Base-by-base conservation (phyloP, 257 asterid genomes). In the Penstemon davidsonii region DNA sequence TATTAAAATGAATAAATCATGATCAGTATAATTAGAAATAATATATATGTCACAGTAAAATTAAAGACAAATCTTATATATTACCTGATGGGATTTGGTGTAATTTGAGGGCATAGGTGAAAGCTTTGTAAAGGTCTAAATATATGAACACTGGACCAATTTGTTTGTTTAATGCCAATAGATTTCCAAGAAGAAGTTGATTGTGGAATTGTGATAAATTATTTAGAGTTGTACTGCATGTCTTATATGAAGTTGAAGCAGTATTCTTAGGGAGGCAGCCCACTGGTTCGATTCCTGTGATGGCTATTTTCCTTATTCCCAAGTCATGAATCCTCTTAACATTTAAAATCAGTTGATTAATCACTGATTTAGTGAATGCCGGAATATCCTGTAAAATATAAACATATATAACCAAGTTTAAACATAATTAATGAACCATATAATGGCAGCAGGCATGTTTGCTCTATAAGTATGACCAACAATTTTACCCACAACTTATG, bases 201-300 rank as follows among this genome's bases (percentile, higher is more conserved):
- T 86, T 89, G 77, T 86, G 95, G 33, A 75, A 68, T 54, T 6
- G 39, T 67, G 94, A 69, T 3, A 87, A 51, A 4, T 67, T 65
- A 77, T 85, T 89, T 40, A 55, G 73, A 8, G 12, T 8, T 50
- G 70, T 70, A 36, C 72, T 77, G 84, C 96, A 89, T 15, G 66
- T 74, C 58, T 59, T 11, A 55, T 67, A 54, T 4, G 82, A 70
- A 63, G 9, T 33, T 44, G 75, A 37, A 13, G 70, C 59, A 0
- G 87, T 77, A 7, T 59, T 68, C 44, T 45, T 54, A 7, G 95
- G 95, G 66, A 85, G 69, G 60, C 95, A 89, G 0, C 96, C 96
- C 0, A 86, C 4, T 1, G 96, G 91, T 49, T 59, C 75, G 63
- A 89, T 41, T 11, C 86, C 75, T 4, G 88, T 84, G 51, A 89